Conservation (phyloP, 2,329 filamentous ascomycete species). For the Epichloe glyceriae region DNA sequence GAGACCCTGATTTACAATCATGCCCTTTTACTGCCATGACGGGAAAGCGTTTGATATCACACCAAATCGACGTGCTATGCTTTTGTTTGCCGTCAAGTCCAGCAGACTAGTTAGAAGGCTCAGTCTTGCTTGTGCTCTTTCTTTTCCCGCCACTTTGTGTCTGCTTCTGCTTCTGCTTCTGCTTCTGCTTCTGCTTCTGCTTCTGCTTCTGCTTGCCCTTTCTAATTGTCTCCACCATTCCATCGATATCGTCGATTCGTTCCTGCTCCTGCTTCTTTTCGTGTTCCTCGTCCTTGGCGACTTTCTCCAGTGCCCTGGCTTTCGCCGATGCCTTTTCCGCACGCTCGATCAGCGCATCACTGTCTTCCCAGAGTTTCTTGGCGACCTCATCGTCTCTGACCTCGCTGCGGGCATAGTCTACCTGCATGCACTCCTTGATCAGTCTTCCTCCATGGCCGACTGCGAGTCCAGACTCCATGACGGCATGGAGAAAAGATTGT, state of each 20-base stretch:
- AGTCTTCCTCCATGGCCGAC: slow-evolving; percentile 54
- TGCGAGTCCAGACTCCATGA: slow-evolving; percentile 65
- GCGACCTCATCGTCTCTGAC: slow-evolving; percentile 66
- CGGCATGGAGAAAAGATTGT: slow-evolving; percentile 73
- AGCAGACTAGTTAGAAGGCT: not conserved
- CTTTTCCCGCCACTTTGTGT: not conserved
- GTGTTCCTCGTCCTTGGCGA: slow-evolving; percentile 21
- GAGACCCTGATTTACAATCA: no score
- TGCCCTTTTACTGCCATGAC: no score
- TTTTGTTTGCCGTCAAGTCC: not conserved
- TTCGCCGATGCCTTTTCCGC: slow-evolving; percentile 67
- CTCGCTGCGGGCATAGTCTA: slow-evolving; percentile 59
- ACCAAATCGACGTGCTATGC: no score
- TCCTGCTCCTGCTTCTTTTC: slow-evolving; percentile 21
- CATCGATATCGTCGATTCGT: slow-evolving; percentile 18
- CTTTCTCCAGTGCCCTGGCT: slow-evolving; percentile 31
- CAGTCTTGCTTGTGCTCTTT: not conserved
- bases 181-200: slow-evolving; percentile 5
- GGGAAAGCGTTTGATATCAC: no score
- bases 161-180: slow-evolving; percentile 7
- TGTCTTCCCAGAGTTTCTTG: slow-evolving; percentile 81
- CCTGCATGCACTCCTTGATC: slow-evolving; percentile 78
- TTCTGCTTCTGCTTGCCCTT: slow-evolving; percentile 24
- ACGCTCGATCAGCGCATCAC: slow-evolving; percentile 69
- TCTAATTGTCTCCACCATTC: slow-evolving; percentile 32